Evolutionary conservation across 208 protist genomes (phyloP), one percentile per base, ranked within the genome.

Genomic region (Wallacemonas sp.): DNA sequence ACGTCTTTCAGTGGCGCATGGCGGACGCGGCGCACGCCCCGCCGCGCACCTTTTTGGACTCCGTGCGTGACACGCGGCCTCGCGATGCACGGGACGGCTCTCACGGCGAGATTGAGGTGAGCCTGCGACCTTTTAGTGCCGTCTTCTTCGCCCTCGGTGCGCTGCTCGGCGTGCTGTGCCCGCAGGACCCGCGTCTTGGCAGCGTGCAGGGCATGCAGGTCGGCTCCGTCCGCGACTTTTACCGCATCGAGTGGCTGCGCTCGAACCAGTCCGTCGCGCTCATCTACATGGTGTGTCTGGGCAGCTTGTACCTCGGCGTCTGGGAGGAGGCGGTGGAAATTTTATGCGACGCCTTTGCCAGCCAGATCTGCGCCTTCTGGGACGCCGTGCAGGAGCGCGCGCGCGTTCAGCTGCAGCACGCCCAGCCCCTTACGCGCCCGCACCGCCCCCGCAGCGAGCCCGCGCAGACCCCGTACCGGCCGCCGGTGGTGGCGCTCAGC

Each of bases 161-260:
- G 39, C 23, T 64, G 39, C 41, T 64, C 18, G 26, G 39, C 33
- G 42, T 64, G 10, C 48, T 64, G 8, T 23, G 41, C 26, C 57
- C 57, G 16, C n/a, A 33, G 3, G 57, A 64, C 3, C 4, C 7
- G 26, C 57, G 20, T 3, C 42, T 64, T 26, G 41, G 44, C 12
- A 36, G 29, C 3, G 12, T 28, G 42, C 14, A 55, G 18, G 18
- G n/a, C 11, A 28, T 12, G 3, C 57, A 65, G 45, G 46, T 61
- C 4, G 55, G 23, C 44, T 72, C 66, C 7, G 42, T 65, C 33
- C 31, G 36, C 2, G 66, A 72, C 66, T 57, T 59, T 18, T 39
- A 29, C 38, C 66, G 66, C 26, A 31, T 72, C 16, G 25, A 61
- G 46, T 72, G 66, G 66, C 52, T 72, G 18, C 39, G 36, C 7